A percentile compares a stretch with the other conserved stretches of the same genome.
phyloP scores from a whole-genome alignment of 805 yeast genomes.

The Candida insectorum region DNA sequence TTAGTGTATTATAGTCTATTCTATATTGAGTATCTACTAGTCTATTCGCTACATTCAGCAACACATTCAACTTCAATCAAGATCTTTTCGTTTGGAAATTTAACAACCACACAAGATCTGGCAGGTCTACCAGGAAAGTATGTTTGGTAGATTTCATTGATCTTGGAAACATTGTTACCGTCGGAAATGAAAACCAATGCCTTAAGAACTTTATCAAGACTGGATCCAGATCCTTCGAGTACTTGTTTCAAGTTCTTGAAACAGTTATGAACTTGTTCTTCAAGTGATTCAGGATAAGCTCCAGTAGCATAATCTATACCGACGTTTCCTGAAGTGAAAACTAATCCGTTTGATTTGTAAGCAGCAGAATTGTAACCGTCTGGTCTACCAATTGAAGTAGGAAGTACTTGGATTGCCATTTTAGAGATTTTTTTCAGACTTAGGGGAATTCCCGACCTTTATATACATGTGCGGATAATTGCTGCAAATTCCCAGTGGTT shows the following conservation, averaged over 20 bases:
- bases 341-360: slow-evolving; percentile 18
- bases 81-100: slow-evolving; percentile 43
- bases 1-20: no score
- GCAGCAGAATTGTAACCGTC: slow-evolving; percentile 16
- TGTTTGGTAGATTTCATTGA: slow-evolving; percentile 44
- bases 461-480: no score
- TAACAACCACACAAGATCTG: slow-evolving; percentile 48
- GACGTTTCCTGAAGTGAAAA: slow-evolving; percentile 45
- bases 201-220: slow-evolving; percentile 42
- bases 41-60: no score
- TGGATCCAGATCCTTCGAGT: slow-evolving; percentile 41
- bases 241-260: slow-evolving; percentile 38
- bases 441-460: no score
- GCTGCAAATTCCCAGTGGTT: no score
- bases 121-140: slow-evolving; percentile 48
- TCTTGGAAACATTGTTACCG: slow-evolving; percentile 26
- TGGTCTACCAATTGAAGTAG: neutral
- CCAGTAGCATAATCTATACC: slow-evolving; percentile 40
- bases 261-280: slow-evolving; percentile 42
- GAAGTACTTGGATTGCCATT: neutral
- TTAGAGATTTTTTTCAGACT: no score
- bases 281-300: slow-evolving; percentile 34
- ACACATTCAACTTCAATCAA: slow-evolving; percentile 50
- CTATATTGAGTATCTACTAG: no score
- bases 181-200: slow-evolving; percentile 41